Base-by-base conservation (phyloP, 2,329 filamentous ascomycete species). In the Talaromyces pinophilus region DNA sequence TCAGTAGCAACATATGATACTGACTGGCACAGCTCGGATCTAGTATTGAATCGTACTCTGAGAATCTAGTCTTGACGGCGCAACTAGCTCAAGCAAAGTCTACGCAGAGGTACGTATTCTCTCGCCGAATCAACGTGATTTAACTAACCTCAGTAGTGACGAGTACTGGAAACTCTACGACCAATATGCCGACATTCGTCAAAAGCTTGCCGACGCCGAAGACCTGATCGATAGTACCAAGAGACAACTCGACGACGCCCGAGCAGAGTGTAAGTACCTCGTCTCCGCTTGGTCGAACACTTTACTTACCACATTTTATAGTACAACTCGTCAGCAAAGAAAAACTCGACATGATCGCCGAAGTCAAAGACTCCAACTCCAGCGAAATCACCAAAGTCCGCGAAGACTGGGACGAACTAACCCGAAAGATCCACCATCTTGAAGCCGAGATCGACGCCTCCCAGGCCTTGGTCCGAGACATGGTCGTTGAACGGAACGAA, bases 161-260 rank as follows among this genome's bases (percentile, higher is more conserved):
- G 76, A 79, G 33, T 79, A 79, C 65, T 79, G 76, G 75, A 80
- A 78, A 67, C 57, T 81, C 55, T 80, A 79, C 65, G 77, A 79
- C 15, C 76, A 77, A 54, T 80, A 78, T 65, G 75, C 77, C 3
- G 70, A 71, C 5, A 67, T 75, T 38, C 75, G 78, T 28, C 73
- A 75, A 63, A 79, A 76, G 66, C 74, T 80, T 64, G 76, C 77
- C 22, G 78, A 79, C 48, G 70, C 75, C 22, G 78, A 81, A 65
- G 75, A 77, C 54, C 71, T 71, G 11, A 68, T 79, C 19, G 76
- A 79, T 62, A 72, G 69, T 35, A 72, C 73, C 44, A 76, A 78
- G 63, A 76, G 74, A 64, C 72, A 76, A 33, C 73, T 81, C n/a
- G 72, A 72, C 13, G 77, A 79, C 66, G 72, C 77, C 35, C 74